phyloP scores from a whole-genome alignment of 2,329 filamentous ascomycete genomes.

The Paracoccidioides brasiliensis region DNA sequence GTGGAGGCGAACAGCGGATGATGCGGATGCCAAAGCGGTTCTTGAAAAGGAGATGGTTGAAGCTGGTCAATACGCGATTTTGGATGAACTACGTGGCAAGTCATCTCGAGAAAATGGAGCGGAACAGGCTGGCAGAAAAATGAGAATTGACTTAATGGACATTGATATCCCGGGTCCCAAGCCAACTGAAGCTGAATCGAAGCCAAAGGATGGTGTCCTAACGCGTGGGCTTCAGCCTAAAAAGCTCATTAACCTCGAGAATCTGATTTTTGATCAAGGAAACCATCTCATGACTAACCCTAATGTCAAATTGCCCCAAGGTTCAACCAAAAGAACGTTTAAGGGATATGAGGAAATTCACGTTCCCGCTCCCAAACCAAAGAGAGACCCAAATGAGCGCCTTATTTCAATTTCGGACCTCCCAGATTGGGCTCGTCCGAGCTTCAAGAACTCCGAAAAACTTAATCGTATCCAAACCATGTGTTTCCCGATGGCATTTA shows the following conservation, averaged over 20 bases:
- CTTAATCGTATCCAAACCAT: constrained; percentile 93
- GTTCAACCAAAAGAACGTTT: constrained; percentile 87
- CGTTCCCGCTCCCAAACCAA: constrained; percentile 83
- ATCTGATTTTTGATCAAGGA: constrained; percentile 91
- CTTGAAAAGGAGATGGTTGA: constrained; percentile 87
- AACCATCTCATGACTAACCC: constrained; percentile 99
- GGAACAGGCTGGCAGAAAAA: constrained; percentile 59
- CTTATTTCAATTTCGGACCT: constrained; percentile 73
- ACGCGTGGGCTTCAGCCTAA: constrained; percentile 75
- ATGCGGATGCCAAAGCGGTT: constrained; percentile 55
- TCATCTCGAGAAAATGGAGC: constrained; percentile 40
- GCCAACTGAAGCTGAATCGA: constrained; percentile 40
- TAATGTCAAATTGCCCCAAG: constrained; percentile 83
- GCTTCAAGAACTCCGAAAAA: constrained; percentile 74
- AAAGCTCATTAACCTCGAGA: constrained; percentile 84
- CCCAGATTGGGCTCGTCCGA: constrained; percentile 79
- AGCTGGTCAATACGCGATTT: constrained; percentile 70
- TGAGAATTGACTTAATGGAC: constrained; percentile 76
- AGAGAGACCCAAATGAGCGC: constrained; percentile 61
- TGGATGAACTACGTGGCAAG: constrained; percentile 77
- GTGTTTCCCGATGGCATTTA: constrained; percentile 81
- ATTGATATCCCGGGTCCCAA: constrained; percentile 59
- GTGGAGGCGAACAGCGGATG: constrained; percentile 68
- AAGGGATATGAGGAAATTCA: constrained; percentile 99
- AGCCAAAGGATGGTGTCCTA: constrained; percentile 51